Percentiles rank a stretch among this genome's conserved stretches.
These are phyloP conservation scores for Neoboletus magnificus DNA, from an alignment of 768 basidiomycete genomes.

Conservation along the genomic window DNA sequence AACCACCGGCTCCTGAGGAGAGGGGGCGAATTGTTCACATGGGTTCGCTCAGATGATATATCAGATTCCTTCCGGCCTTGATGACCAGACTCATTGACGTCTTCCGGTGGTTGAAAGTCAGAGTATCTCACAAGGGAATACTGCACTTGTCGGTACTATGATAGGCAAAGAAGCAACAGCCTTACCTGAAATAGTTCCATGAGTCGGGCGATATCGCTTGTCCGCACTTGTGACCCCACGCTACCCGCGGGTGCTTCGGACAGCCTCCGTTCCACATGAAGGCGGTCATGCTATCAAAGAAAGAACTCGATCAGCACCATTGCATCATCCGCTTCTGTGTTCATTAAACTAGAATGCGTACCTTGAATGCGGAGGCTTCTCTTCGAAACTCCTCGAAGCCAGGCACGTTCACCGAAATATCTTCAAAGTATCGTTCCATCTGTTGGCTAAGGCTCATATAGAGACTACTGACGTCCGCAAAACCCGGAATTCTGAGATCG, in stretches of 20 bases:
- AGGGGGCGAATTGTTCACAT: conserved; percentile 34
- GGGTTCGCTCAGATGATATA: conserved; percentile 42
- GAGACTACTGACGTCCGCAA: conserved; percentile 75
- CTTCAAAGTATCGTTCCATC: conserved; percentile 78
- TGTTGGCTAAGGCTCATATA: conserved; percentile 75
- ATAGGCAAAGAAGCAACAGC: background rate
- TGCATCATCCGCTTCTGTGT: background rate
- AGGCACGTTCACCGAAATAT: conserved; percentile 51
- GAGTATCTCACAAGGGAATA: conserved; percentile 70
- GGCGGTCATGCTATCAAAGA: conserved; percentile 64
- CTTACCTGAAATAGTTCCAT: conserved; percentile 82
- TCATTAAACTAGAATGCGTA: conserved; percentile 19
- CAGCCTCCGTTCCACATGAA: conserved; percentile 63
- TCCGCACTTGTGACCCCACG: conserved; percentile 53
- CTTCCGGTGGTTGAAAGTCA: conserved; percentile 53
- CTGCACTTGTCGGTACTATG: conserved; percentile 29
- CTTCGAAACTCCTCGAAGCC: conserved; percentile 73
- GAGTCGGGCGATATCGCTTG: conserved; percentile 75
- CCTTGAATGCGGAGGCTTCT: conserved; percentile 80
- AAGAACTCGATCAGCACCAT: conserved; percentile 1
- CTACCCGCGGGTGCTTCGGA: conserved; percentile 41
- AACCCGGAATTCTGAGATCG: conserved; percentile 79
- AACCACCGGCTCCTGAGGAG: conserved; percentile 29
- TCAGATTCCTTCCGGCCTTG: conserved; percentile 30
- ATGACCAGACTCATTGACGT: conserved; percentile 21